These are phyloP conservation scores for Pichia sp. DNA, from an alignment of 1,139 yeast genomes.

Conservation along the genomic window DNA sequence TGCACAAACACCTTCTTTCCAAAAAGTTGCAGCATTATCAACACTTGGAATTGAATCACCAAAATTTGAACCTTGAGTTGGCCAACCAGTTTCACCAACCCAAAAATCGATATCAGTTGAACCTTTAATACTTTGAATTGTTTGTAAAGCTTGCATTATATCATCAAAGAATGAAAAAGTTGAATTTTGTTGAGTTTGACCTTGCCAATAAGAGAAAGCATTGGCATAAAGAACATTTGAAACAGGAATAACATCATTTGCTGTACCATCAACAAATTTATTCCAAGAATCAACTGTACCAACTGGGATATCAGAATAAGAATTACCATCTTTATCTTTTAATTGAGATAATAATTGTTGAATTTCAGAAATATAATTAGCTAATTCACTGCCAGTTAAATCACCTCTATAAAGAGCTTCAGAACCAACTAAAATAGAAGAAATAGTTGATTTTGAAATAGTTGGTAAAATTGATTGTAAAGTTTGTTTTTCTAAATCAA, in stretches of 20 bases:
- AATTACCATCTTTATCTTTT: constrained; percentile 73
- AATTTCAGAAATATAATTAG: constrained; percentile 53
- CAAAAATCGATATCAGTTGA: constrained; percentile 77
- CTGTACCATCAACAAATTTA: constrained; percentile 71
- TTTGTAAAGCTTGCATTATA: constrained; percentile 91
- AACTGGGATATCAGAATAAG: constrained; percentile 65
- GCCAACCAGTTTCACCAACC: constrained; percentile 99
- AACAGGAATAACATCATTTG: constrained; percentile 64
- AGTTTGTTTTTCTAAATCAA: constrained; percentile 62
- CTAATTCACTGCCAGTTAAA: constrained; percentile 62
- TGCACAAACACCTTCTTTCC: constrained; percentile 86
- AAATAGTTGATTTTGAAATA: constrained; percentile 60
- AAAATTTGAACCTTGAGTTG: constrained; percentile 75
- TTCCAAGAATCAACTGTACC: constrained; percentile 98
- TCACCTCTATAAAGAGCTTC: constrained; percentile 88
- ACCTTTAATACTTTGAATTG: constrained; percentile 78
- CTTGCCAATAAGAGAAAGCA: constrained; percentile 98
- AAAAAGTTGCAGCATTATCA: constrained; percentile 68
- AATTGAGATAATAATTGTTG: constrained; percentile 51
- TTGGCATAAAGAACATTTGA: constrained; percentile 84
- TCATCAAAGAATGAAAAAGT: constrained; percentile 90
- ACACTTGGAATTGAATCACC: constrained; percentile 60
- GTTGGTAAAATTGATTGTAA: constrained; percentile 61
- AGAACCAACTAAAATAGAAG: constrained; percentile 79
- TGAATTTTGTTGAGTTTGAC: constrained; percentile 74